Percentiles rank a stretch among this genome's conserved stretches.
Evolutionary conservation across 1,139 yeast genomes (phyloP).

Genomic region (Meyerozyma smithsonii): DNA sequence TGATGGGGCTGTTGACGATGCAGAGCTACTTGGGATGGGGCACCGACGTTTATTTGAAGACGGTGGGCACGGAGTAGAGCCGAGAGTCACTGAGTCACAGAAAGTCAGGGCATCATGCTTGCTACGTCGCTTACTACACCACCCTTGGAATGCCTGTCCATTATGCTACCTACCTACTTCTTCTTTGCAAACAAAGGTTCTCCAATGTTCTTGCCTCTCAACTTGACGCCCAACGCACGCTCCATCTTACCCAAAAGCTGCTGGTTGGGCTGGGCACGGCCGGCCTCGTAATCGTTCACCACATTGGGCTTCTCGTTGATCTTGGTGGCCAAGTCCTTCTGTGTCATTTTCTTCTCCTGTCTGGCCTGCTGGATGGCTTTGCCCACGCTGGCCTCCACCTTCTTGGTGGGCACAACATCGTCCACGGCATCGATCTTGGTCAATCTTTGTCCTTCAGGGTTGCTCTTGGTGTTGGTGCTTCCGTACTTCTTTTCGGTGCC

Average conservation of each 20-base stretch:
- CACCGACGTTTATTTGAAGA: slow-evolving; percentile 42
- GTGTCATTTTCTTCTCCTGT: slow-evolving; percentile 84
- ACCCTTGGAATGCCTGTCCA: too few relatives aligned
- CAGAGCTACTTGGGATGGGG: slow-evolving; percentile 89
- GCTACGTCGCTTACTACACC: too few relatives aligned
- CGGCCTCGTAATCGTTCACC: slow-evolving; percentile 94
- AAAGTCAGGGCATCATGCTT: neutral
- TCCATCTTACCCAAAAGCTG: slow-evolving; percentile 89
- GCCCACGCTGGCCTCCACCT: slow-evolving; percentile 79
- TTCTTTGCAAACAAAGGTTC: slow-evolving; percentile 79
- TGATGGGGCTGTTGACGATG: slow-evolving; percentile 65
- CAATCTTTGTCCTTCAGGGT: slow-evolving; percentile 91
- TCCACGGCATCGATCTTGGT: slow-evolving; percentile 91
- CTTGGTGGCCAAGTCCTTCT: slow-evolving; percentile 93
- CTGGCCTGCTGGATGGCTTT: slow-evolving; percentile 83
- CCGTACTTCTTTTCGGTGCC: slow-evolving; percentile 93
- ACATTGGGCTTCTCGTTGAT: slow-evolving; percentile 94
- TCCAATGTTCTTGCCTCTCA: slow-evolving; percentile 95
- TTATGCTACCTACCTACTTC: slow-evolving; percentile 27
- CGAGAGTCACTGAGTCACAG: neutral
- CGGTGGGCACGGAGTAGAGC: slow-evolving; percentile 15
- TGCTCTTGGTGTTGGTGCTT: slow-evolving; percentile 56
- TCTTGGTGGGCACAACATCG: slow-evolving; percentile 90
- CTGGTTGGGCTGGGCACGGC: slow-evolving; percentile 95
- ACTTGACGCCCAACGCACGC: slow-evolving; percentile 88